Evolutionary conservation across 768 basidiomycete species (phyloP), one percentile per base, ranked within the genome.

Genomic region (Myochromella boudieri): DNA sequence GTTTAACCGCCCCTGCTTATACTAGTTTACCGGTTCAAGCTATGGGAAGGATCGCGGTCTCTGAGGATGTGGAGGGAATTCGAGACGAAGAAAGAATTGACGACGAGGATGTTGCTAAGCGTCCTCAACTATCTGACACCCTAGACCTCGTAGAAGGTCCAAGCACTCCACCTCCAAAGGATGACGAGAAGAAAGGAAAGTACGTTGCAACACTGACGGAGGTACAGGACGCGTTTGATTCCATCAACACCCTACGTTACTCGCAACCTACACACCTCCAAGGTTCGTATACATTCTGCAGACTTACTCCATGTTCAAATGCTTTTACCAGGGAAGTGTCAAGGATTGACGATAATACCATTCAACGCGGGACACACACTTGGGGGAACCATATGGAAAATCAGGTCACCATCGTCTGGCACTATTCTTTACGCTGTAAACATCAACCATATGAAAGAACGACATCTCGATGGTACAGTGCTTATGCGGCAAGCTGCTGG

Each of bases 301-400:
- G 41, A 31, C 6, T 4, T 18, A 17, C 36, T 44, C 37, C 40
- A 15, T 45, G 45, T 51, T 58, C 42, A 49, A 21, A 21, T 12
- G 20, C 20, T n/a, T n/a, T 27, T 51, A 31, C 26, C 60, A 89
- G 90, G 92, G 41, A 91, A 93, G 72, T 91, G 90, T 59, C 89
- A 94, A 63, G 91, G 91, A 14, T 70, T 95, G 58, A 95, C 93
- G 1, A 90, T 99, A 53, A 95, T 94, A 14, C 93, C 97, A 1
- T 97, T 94, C 68, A 87, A 90, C 58, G 88, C 93, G 10, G 97
- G 95, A 0, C 95, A 97, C 64, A 91, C 91, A 0, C 78, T 99
- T 12, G 97, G 97, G 50, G 97, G 95, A 34, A 92, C 95, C 4
- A 89, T 99, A 53, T 98, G 94, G 94, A 97, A 97, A 62, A 88